Percentiles rank a stretch among this genome's conserved stretches.
Evolutionary conservation across 495 filamentous ascomycete genomes (phyloP).

Genomic region (Echria macrotheca): DNA sequence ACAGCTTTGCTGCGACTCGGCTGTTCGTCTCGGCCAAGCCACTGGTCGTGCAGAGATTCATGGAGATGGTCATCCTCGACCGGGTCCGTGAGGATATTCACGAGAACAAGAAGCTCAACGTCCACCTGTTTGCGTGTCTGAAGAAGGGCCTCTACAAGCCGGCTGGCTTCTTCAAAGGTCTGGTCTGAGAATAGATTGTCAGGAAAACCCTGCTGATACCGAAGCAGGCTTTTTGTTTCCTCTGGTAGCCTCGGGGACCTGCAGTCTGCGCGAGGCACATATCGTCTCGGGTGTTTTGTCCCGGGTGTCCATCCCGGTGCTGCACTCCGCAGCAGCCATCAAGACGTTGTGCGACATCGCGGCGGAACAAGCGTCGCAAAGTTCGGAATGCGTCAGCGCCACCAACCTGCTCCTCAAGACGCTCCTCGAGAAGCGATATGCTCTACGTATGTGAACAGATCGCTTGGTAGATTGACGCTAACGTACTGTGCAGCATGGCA

Average conservation of each 20-base stretch:
- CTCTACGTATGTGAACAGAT: constrained; percentile 68
- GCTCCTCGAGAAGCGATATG: constrained; percentile 94
- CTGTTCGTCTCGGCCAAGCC: constrained; percentile 84
- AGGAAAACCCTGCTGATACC: neutral
- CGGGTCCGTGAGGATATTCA: constrained; percentile 74
- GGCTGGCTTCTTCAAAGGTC: constrained; percentile 93
- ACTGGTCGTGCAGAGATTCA: constrained; percentile 67
- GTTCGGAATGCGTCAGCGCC: constrained; percentile 69
- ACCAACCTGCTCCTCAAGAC: constrained; percentile 90
- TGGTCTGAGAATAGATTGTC: neutral
- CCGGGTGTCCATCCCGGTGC: constrained; percentile 69
- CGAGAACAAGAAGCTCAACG: constrained; percentile 86
- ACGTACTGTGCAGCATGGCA: constrained; percentile 52
- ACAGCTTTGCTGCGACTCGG: constrained; percentile 72
- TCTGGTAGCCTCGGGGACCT: constrained; percentile 66
- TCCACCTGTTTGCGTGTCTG: constrained; percentile 87
- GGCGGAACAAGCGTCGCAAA: constrained; percentile 69
- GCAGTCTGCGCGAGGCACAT: constrained; percentile 84
- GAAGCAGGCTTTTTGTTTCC: constrained; percentile 67
- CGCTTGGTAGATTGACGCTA: no score
- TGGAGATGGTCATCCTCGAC: constrained; percentile 75
- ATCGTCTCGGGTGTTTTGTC: constrained; percentile 81
- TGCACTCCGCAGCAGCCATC: constrained; percentile 89
- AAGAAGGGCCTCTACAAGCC: constrained; percentile 95
- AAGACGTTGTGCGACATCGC: constrained; percentile 90